A percentile compares a stretch with the other conserved stretches of the same genome.
These are phyloP conservation scores for Wickerhamomyces alni DNA, from an alignment of 805 yeast genomes.

Conservation along the genomic window DNA sequence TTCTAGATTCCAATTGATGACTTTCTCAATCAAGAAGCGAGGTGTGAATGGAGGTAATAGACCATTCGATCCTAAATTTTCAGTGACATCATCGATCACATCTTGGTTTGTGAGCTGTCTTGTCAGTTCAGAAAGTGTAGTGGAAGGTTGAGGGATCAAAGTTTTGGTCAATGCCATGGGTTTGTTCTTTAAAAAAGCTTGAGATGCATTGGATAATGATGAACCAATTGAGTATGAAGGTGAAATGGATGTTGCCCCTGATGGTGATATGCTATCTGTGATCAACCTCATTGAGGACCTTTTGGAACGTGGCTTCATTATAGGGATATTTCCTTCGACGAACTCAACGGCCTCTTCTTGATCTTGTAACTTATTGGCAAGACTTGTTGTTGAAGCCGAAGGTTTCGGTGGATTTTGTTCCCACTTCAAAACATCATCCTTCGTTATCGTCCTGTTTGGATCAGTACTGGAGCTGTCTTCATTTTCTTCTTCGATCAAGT, in stretches of 20 bases:
- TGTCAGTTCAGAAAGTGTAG: slow-evolving; percentile 18
- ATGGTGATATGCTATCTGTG: slow-evolving; percentile 22
- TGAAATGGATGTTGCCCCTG: slow-evolving; percentile 7
- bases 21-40: slow-evolving; percentile 40
- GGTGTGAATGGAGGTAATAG: slow-evolving; percentile 54
- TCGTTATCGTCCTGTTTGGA: slow-evolving; percentile 7
- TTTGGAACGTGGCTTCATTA: slow-evolving; percentile 5
- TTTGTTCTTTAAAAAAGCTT: neutral
- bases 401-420: slow-evolving; percentile 5
- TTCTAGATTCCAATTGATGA: slow-evolving; percentile 45
- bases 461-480: slow-evolving; percentile 10
- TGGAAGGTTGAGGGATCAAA: slow-evolving; percentile 9
- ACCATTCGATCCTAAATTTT: neutral
- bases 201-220: neutral
- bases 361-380: neutral
- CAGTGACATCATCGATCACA: slow-evolving; percentile 1
- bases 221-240: slow-evolving; percentile 8
- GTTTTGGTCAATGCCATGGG: slow-evolving; percentile 3
- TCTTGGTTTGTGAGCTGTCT: slow-evolving; percentile 19
- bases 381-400: too few relatives aligned
- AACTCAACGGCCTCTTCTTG: slow-evolving; percentile 19
- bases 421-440: slow-evolving; percentile 19
- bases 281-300: slow-evolving; percentile 17
- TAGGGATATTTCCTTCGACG: slow-evolving; percentile 14
- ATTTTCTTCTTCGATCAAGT: slow-evolving; percentile 14